Base-by-base conservation (phyloP, 106 monocot genomes). In the Agapanthus africanus region DNA sequence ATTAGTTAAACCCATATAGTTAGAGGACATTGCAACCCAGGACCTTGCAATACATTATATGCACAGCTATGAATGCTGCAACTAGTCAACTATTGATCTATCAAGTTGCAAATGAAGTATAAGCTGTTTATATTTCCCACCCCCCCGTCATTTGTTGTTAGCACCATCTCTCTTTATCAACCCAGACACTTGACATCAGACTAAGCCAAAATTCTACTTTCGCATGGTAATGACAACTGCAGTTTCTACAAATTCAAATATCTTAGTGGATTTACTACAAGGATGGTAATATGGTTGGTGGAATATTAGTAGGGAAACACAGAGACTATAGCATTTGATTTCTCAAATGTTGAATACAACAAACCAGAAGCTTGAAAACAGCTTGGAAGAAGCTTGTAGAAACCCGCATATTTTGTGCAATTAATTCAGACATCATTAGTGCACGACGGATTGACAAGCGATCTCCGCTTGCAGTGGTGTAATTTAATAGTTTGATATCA, bases 1-100 rank as follows among this genome's bases (percentile, higher is more conserved):
- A 91, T 97, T 68, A 73, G 77, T 76, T 73, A 49, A 37, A 33
- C n/a, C n/a, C 19, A 21, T 57, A 1, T 21, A 4, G 4, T 25
- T 23, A 30, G 30, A 30, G n/a, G n/a, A n/a, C n/a, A 57, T 34
- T 49, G 8, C 19, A 6, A 37, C 28, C 22, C 1, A 27, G n/a
- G 59, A 19, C 23, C 1, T 21, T 21, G 49, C 49, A 49, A 49
- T 49, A 54, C 52, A 54, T 54, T 54, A 30, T 30, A 57, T 15
- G 0, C 10, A 30, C 56, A 2, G 4, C n/a, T 31, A 30, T 13
- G 15, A 57, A 28, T 11, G 19, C n/a, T n/a, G n/a, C n/a, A n/a
- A n/a, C n/a, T n/a, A n/a, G n/a, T n/a, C n/a, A n/a, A n/a, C n/a
- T n/a, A n/a, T 57, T 19, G 1, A 31, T 31, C 56, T 11, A 18